Conservation (phyloP, 2,329 filamentous ascomycete species). For the Thelonectria olida region DNA sequence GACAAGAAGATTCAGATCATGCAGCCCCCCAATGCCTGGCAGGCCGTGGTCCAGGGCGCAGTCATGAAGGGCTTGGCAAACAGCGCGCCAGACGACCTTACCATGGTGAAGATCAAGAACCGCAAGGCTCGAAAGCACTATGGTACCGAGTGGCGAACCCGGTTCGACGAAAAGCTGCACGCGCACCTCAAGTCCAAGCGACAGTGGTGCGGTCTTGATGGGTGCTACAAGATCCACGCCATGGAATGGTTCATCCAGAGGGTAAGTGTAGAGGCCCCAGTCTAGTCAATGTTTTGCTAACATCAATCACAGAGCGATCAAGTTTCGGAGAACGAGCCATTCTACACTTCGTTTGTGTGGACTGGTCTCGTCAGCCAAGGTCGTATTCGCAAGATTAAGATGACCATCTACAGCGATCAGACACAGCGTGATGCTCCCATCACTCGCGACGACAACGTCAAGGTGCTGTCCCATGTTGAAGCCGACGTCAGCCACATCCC, state of each 20-base stretch:
- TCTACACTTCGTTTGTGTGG: constrained; percentile 44
- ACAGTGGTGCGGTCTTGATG: constrained; percentile 49
- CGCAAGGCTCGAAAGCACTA: constrained; percentile 56
- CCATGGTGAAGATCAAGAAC: constrained; percentile 50
- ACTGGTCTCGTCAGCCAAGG: constrained; percentile 45
- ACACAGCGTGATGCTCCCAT: constrained; percentile 46
- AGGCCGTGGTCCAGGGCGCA: constrained; percentile 58
- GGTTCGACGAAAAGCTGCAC: constrained; percentile 45
- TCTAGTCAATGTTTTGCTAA: background rate
- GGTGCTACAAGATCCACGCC: constrained; percentile 47
- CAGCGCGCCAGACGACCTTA: constrained; percentile 44
- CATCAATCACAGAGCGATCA: constrained; percentile 43
- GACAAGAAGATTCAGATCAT: constrained; percentile 50
- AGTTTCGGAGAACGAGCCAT: constrained; percentile 52
- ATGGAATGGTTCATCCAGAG: constrained; percentile 57
- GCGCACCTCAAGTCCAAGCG: constrained; percentile 42
- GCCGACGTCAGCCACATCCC: constrained; percentile 54
- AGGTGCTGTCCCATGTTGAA: constrained; percentile 47
- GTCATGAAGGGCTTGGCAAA: constrained; percentile 58
- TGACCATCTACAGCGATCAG: constrained; percentile 49
- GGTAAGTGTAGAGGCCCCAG: constrained; percentile 33
- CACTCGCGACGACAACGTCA: constrained; percentile 47
- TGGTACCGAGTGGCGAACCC: constrained; percentile 47
- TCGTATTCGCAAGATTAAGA: constrained; percentile 45
- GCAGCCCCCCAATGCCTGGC: constrained; percentile 58